These are phyloP conservation scores for Vigna hirtella DNA, from an alignment of 306 rosid species.

Conservation along the genomic window DNA sequence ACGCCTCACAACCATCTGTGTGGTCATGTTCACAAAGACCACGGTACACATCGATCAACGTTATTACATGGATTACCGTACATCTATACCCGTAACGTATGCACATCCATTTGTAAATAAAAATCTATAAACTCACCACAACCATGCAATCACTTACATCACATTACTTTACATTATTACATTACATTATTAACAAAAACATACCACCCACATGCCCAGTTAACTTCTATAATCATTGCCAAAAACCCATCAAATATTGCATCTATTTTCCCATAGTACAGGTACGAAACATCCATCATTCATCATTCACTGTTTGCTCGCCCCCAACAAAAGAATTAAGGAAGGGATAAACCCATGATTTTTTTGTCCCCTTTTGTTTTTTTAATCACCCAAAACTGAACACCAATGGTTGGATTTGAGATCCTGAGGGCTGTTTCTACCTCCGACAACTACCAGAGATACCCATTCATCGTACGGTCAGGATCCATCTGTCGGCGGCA, in stretches of 20 bases:
- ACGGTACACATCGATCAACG: slow-evolving; percentile 26
- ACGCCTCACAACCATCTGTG: slow-evolving; percentile 45
- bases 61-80: slow-evolving; percentile 16
- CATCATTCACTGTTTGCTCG: slow-evolving; percentile 38
- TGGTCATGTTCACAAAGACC: slow-evolving; percentile 25
- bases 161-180: neutral
- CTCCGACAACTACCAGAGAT: slow-evolving; percentile 51
- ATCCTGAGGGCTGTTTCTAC: slow-evolving; percentile 46
- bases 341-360: slow-evolving; percentile 43
- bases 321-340: slow-evolving; percentile 42
- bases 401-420: slow-evolving; percentile 46
- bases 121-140: neutral
- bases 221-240: slow-evolving; percentile 58
- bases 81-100: slow-evolving; percentile 30
- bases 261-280: slow-evolving; percentile 40
- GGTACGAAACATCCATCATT: slow-evolving; percentile 49
- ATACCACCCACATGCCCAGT: slow-evolving; percentile 60
- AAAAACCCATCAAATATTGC: slow-evolving; percentile 44
- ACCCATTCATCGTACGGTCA: slow-evolving; percentile 65
- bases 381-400: slow-evolving; percentile 18
- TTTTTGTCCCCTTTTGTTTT: slow-evolving; percentile 27
- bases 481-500: slow-evolving; percentile 72
- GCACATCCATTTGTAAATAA: slow-evolving; percentile 32
- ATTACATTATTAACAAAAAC: neutral
- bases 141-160: neutral